phyloP scores from a whole-genome alignment of 2,329 filamentous ascomycete genomes.

The Aspergillus sp. region DNA sequence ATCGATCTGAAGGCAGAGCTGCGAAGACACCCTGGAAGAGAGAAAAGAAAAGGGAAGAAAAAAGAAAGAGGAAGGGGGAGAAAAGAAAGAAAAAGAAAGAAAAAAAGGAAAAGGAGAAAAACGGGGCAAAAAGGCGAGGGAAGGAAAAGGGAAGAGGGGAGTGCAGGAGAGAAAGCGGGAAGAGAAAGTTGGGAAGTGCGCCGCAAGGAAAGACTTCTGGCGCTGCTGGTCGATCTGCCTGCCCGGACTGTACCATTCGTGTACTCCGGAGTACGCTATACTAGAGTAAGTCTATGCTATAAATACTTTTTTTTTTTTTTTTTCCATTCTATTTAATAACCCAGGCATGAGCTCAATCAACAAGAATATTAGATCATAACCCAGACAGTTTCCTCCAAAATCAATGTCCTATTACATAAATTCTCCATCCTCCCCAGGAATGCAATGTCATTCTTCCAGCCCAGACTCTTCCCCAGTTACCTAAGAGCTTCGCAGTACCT shows the following conservation, averaged over 20 bases:
- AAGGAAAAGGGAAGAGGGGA: conserved; percentile 2
- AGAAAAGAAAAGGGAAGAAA: conserved; percentile 11
- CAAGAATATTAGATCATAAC: neutral
- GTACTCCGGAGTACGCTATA: neutral
- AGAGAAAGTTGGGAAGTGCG: neutral
- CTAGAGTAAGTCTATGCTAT: neutral
- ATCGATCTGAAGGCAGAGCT: conserved; percentile 35
- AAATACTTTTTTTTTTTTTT: neutral
- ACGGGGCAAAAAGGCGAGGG: conserved; percentile 8
- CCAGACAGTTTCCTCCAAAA: neutral
- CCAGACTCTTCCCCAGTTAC: neutral
- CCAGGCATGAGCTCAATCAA: no score
- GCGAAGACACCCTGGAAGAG: conserved; percentile 22
- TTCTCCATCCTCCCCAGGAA: neutral
- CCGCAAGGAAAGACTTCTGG: neutral
- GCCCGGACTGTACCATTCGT: neutral
- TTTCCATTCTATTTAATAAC: no score
- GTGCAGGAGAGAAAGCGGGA: conserved; percentile 5
- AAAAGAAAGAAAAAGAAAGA: conserved; percentile 11
- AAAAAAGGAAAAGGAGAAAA: conserved; percentile 8
- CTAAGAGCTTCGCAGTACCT: neutral
- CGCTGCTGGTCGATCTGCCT: neutral
- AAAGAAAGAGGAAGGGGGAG: conserved; percentile 9
- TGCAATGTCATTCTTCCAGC: neutral
- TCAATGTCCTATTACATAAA: neutral